Conservation (phyloP, 164 flowering plant genomes). For the Chloranthus sessilifolius region DNA sequence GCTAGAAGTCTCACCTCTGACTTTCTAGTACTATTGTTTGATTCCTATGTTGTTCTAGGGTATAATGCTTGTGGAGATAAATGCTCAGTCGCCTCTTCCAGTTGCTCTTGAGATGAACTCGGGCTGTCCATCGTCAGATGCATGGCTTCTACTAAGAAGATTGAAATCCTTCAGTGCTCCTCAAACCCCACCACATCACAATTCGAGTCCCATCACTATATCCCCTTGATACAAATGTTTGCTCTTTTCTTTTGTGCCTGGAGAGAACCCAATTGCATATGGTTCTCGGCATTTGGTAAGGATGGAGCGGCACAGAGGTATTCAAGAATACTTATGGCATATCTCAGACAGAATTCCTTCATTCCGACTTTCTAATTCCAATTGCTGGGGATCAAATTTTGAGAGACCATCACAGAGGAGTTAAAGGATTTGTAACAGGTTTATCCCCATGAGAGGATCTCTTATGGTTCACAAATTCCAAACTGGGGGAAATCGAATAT, state of each 20-base stretch:
- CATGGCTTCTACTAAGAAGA: slow-evolving; percentile 64
- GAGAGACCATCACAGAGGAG: too few species aligned
- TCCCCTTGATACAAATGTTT: slow-evolving; percentile 42
- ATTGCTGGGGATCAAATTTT: too few species aligned
- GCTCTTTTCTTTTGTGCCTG: not conserved
- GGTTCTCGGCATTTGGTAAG: not conserved
- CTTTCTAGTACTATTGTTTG: not conserved
- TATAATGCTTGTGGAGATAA: slow-evolving; percentile 67
- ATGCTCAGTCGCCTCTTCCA: slow-evolving; percentile 42
- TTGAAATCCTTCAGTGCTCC: slow-evolving; percentile 28
- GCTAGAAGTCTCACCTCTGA: not conserved
- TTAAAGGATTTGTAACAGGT: too few species aligned
- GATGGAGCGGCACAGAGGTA: slow-evolving; percentile 14
- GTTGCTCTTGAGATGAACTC: slow-evolving; percentile 68
- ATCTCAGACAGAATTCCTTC: too few species aligned
- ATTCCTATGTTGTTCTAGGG: slow-evolving; percentile 43
- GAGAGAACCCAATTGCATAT: too few species aligned
- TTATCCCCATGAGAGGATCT: too few species aligned
- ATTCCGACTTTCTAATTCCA: too few species aligned
- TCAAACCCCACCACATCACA: slow-evolving; percentile 13
- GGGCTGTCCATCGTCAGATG: slow-evolving; percentile 74
- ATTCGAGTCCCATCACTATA: slow-evolving; percentile 36
- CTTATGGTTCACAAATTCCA: too few species aligned
- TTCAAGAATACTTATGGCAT: too few species aligned
- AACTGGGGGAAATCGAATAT: too few species aligned